Evolutionary conservation across 306 rosid genomes (phyloP).

Genomic region (Cucurbita maxima): DNA sequence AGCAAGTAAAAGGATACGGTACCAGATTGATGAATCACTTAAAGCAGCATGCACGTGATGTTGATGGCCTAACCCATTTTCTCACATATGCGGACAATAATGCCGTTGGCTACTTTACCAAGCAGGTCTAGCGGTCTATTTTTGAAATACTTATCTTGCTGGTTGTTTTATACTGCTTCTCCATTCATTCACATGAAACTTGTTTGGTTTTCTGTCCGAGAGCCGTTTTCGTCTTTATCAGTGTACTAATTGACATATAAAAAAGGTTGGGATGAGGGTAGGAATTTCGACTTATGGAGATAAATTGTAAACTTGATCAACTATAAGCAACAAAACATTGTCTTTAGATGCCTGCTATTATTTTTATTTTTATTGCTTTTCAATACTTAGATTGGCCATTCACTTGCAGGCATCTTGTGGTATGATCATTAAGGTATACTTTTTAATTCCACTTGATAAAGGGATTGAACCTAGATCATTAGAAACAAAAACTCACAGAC

Average conservation of each 20-base stretch:
- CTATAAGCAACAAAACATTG: not conserved
- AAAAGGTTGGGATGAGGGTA: not conserved
- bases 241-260: not conserved
- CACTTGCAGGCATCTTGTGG: not conserved
- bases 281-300: not conserved
- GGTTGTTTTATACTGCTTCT: not conserved
- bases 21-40: constrained; percentile 95
- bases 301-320: not conserved
- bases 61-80: constrained; percentile 92
- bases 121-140: constrained; percentile 48
- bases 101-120: constrained; percentile 94
- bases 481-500: not conserved
- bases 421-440: not conserved
- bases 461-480: not conserved
- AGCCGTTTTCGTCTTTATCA: not conserved
- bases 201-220: not conserved
- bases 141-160: not conserved
- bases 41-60: constrained; percentile 81
- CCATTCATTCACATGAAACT: not conserved
- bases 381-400: not conserved
- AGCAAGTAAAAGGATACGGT: constrained; percentile 96
- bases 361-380: not conserved
- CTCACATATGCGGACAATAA: constrained; percentile 96
- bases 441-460: not conserved
- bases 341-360: not conserved